Evolutionary conservation across 1,284 basidiomycete species (phyloP).

Genomic region (Ceratobasidium sp.): DNA sequence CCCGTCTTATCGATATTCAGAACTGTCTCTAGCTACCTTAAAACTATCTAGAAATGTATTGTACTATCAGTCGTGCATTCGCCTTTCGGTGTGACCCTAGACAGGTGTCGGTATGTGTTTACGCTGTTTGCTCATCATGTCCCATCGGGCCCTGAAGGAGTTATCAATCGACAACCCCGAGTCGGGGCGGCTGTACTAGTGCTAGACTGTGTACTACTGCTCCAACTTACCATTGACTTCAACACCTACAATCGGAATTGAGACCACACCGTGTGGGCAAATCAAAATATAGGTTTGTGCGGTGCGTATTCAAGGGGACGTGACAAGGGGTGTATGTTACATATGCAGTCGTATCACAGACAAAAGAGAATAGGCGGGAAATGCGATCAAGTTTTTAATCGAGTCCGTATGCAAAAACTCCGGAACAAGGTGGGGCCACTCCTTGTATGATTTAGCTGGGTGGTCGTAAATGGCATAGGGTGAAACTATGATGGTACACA

Average conservation of each 20-base stretch:
- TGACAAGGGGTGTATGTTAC: conserved; percentile 11
- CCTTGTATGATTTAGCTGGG: not conserved
- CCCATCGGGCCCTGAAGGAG: too few species aligned
- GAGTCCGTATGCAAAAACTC: not conserved
- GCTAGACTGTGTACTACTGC: too few species aligned
- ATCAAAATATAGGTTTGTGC: not conserved
- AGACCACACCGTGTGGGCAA: too few species aligned
- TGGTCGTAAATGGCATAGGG: not conserved
- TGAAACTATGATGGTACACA: conserved; percentile 29
- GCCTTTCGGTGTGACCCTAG: too few species aligned
- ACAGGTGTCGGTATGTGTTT: too few species aligned
- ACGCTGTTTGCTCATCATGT: too few species aligned
- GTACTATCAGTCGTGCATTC: too few species aligned
- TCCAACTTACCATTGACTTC: not conserved
- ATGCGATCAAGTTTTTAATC: not conserved
- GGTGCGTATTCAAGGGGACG: not conserved
- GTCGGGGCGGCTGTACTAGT: too few species aligned
- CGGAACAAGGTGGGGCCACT: not conserved
- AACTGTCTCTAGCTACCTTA: too few species aligned
- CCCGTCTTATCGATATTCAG: too few species aligned
- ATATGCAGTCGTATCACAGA: conserved; percentile 12
- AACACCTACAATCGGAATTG: not conserved
- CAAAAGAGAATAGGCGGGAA: not conserved
- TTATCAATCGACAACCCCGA: too few species aligned
- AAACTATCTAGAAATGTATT: too few species aligned